These are phyloP conservation scores for Eucalyptus polybractea DNA, from an alignment of 345 rosid species.

Conservation along the genomic window DNA sequence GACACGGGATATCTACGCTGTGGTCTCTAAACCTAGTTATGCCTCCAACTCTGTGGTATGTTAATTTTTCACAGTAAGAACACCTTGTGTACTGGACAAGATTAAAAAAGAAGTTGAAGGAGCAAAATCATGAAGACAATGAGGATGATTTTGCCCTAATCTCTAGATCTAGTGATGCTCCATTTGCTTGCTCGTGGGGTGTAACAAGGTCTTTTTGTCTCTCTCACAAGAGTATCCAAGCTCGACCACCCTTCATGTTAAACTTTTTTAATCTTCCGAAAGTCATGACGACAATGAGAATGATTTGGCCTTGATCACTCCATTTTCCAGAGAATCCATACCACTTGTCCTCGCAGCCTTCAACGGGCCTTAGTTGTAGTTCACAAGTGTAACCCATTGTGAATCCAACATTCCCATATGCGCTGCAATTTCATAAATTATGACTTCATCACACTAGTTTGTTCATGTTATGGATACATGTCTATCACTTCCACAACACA, in stretches of 20 bases:
- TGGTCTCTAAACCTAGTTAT: neutral
- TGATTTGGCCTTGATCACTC: slow-evolving; percentile 21
- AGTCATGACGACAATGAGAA: slow-evolving; percentile 17
- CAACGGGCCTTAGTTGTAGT: neutral
- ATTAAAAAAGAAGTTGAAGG: neutral
- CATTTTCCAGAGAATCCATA: slow-evolving; percentile 22
- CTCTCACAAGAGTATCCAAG: slow-evolving; percentile 11
- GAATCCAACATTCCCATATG: slow-evolving; percentile 29
- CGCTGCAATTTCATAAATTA: neutral
- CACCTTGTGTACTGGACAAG: neutral
- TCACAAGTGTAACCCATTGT: slow-evolving; percentile 19
- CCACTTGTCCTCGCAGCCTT: slow-evolving; percentile 9
- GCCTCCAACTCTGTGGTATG: neutral
- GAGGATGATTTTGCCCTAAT: neutral
- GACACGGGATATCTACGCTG: neutral
- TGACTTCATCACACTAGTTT: neutral
- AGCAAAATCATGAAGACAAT: neutral
- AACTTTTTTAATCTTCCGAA: slow-evolving; percentile 36
- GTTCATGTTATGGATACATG: neutral
- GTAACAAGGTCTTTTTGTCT: neutral
- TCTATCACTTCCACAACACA: too few species aligned
- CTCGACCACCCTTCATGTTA: slow-evolving; percentile 22
- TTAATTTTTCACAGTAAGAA: neutral
- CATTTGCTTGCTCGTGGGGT: neutral
- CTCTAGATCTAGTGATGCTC: neutral